Evolutionary conservation across 2,329 filamentous ascomycete genomes (phyloP).

Genomic region (Phoma herbarum): DNA sequence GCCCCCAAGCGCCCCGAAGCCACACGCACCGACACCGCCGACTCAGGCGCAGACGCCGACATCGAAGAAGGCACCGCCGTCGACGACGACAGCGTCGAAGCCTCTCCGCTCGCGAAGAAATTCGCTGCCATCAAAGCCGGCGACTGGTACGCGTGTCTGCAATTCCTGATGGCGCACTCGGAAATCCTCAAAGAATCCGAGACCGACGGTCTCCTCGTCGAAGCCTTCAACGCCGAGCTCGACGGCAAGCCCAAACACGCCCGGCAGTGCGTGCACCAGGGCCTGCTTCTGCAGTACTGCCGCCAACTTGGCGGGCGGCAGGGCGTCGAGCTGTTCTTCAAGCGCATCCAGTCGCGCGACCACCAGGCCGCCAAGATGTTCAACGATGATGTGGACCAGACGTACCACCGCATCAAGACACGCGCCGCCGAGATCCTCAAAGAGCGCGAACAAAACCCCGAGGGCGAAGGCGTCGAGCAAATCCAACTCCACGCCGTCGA

Average conservation of each 20-base stretch:
- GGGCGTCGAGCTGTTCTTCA: constrained; percentile 93
- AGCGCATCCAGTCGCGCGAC: constrained; percentile 86
- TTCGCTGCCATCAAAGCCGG: constrained; percentile 81
- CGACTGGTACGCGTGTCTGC: constrained; percentile 76
- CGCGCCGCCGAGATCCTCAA: constrained; percentile 77
- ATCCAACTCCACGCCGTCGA: constrained; percentile 98
- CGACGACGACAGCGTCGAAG: constrained; percentile 71
- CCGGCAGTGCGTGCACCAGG: constrained; percentile 91
- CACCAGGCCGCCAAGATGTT: constrained; percentile 94
- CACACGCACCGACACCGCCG: constrained; percentile 52
- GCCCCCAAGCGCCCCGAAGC: constrained; percentile 59
- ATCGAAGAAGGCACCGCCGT: constrained; percentile 62
- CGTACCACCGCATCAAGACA: constrained; percentile 81
- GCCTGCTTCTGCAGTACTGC: constrained; percentile 92
- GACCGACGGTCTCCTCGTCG: constrained; percentile 87
- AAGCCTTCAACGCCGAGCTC: constrained; percentile 89
- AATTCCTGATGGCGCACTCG: constrained; percentile 82
- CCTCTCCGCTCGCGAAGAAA: constrained; percentile 77
- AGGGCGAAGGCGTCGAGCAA: constrained; percentile 79
- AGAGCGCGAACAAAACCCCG: constrained; percentile 61
- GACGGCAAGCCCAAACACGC: constrained; percentile 79
- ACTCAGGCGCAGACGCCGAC: constrained; percentile 69
- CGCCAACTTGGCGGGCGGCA: constrained; percentile 87
- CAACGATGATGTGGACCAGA: constrained; percentile 89
- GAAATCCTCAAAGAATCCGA: constrained; percentile 83